These are phyloP conservation scores for Fusarium mangiferae DNA, from an alignment of 2,329 filamentous ascomycete species.

Conservation along the genomic window DNA sequence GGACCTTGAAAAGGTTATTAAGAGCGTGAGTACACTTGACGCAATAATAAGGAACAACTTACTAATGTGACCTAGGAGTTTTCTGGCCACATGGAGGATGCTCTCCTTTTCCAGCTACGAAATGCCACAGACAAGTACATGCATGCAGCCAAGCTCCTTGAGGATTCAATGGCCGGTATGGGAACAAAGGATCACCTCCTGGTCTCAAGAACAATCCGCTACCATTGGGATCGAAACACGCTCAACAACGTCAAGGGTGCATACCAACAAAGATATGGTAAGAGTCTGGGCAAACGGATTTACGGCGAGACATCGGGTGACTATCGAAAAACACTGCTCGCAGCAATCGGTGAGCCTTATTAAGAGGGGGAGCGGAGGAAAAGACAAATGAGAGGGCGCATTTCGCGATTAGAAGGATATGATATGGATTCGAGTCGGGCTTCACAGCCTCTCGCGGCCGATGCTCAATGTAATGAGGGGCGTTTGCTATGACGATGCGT, in stretches of 20 bases:
- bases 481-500: slow-evolving; percentile 22
- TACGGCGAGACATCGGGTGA: slow-evolving; percentile 87
- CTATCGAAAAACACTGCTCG: slow-evolving; percentile 80
- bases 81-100: slow-evolving; percentile 90
- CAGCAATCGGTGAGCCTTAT: slow-evolving; percentile 64
- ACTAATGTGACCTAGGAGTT: slow-evolving; percentile 68
- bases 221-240: slow-evolving; percentile 83
- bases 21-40: slow-evolving; percentile 61
- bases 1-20: slow-evolving; percentile 77
- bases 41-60: neutral
- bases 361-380: slow-evolving; percentile 2
- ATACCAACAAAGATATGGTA: slow-evolving; percentile 77
- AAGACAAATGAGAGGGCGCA: neutral
- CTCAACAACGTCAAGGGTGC: slow-evolving; percentile 82
- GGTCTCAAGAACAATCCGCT: slow-evolving; percentile 78
- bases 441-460: slow-evolving; percentile 20
- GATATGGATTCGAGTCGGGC: slow-evolving; percentile 1
- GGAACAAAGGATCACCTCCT: slow-evolving; percentile 89
- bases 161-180: slow-evolving; percentile 85
- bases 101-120: slow-evolving; percentile 81
- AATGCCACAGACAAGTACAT: slow-evolving; percentile 82
- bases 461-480: slow-evolving; percentile 21
- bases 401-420: neutral
- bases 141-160: slow-evolving; percentile 84
- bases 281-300: slow-evolving; percentile 75